These are phyloP conservation scores for Debaryomyces robertsiae DNA, from an alignment of 1,139 yeast genomes.

Conservation along the genomic window DNA sequence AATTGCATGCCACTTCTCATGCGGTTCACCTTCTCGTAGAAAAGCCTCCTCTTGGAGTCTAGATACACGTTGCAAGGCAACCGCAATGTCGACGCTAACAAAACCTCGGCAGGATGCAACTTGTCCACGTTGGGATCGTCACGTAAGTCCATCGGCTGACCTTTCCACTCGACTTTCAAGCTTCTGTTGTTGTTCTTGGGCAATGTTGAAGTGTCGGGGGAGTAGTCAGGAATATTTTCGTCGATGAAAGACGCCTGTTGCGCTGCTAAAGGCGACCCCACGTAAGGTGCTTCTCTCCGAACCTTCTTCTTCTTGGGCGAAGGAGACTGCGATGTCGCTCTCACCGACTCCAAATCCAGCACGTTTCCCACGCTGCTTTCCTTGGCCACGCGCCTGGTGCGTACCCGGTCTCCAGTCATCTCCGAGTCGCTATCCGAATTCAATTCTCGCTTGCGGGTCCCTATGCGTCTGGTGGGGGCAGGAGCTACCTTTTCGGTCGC, in stretches of 20 bases:
- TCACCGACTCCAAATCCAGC: slow-evolving; percentile 15
- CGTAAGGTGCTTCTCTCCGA: slow-evolving; percentile 24
- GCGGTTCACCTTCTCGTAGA: slow-evolving; percentile 84
- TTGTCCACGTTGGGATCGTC: slow-evolving; percentile 69
- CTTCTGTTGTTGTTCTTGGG: slow-evolving; percentile 69
- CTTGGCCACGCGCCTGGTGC: slow-evolving; percentile 59
- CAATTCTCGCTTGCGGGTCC: slow-evolving; percentile 23
- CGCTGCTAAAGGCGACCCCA: slow-evolving; percentile 35
- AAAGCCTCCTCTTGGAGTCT: slow-evolving; percentile 89
- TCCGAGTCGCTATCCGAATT: slow-evolving; percentile 32
- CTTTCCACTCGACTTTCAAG: slow-evolving; percentile 94
- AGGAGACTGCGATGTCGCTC: slow-evolving; percentile 24
- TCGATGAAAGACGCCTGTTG: slow-evolving; percentile 55
- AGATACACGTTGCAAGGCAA: slow-evolving; percentile 84
- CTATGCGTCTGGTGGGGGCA: slow-evolving; percentile 1
- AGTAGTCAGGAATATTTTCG: slow-evolving; percentile 67
- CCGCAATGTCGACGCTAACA: slow-evolving; percentile 83
- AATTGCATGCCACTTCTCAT: slow-evolving; percentile 76
- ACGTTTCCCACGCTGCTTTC: slow-evolving; percentile 26
- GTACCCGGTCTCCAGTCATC: slow-evolving; percentile 49
- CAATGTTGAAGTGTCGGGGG: slow-evolving; percentile 67
- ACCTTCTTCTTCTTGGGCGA: slow-evolving; percentile 45
- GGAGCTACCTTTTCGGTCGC: slow-evolving; percentile 25
- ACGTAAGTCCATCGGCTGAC: slow-evolving; percentile 91
- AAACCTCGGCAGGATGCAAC: slow-evolving; percentile 90